phyloP scores from a whole-genome alignment of 1,284 basidiomycete genomes.

The Ustilago sp. region DNA sequence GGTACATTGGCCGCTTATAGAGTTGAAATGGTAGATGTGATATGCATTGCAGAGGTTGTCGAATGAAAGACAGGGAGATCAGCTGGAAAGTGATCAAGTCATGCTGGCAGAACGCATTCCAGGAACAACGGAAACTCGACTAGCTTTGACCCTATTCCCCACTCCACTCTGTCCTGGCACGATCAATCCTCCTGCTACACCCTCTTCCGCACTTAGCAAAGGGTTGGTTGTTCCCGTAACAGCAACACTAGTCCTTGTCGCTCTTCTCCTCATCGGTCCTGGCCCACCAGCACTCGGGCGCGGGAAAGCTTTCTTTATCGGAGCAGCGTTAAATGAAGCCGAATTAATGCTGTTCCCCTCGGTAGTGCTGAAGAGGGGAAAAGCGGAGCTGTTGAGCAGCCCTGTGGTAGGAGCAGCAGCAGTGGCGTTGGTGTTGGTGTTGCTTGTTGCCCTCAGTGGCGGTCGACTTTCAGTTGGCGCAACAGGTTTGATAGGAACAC shows the following conservation, averaged over 20 bases:
- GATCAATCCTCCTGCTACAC: not conserved
- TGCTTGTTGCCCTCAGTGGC: constrained; percentile 24
- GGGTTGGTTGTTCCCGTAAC: constrained; percentile 6
- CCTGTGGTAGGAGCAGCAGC: not conserved
- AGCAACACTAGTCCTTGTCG: constrained; percentile 26
- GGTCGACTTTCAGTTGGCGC: not conserved
- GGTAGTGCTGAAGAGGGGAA: not conserved
- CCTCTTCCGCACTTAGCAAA: not conserved
- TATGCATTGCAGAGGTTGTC: not conserved
- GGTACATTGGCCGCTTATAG: no score
- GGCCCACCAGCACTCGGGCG: constrained; percentile 44
- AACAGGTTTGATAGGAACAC: not conserved
- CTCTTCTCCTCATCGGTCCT: constrained; percentile 26
- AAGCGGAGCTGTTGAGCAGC: constrained; percentile 9
- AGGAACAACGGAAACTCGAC: constrained; percentile 13
- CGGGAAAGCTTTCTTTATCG: constrained; percentile 40
- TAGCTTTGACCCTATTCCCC: constrained; percentile 33
- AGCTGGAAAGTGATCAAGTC: constrained; percentile 9
- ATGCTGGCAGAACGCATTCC: constrained; percentile 1
- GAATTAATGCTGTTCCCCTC: constrained; percentile 14
- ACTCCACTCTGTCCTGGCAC: constrained; percentile 27
- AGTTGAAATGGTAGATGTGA: no score
- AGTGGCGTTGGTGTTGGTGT: constrained; percentile 10
- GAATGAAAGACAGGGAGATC: not conserved
- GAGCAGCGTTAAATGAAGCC: constrained; percentile 3